Evolutionary conservation across 305 asterid species (phyloP).

Genomic region (Fraxinus platypoda): DNA sequence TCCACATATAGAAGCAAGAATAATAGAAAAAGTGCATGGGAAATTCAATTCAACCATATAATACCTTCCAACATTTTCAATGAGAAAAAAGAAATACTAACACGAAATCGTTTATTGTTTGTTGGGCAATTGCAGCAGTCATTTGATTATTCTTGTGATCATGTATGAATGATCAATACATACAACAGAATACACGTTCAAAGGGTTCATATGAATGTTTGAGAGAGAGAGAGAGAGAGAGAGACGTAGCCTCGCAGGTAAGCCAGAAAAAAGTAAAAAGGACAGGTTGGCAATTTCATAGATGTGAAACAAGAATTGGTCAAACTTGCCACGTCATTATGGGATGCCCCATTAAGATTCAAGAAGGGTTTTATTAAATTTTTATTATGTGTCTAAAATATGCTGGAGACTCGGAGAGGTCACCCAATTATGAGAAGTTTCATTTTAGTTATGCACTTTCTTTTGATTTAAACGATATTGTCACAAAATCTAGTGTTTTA

Average conservation of each 20-base stretch:
- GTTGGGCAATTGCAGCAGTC: slow-evolving; percentile 34
- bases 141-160: slow-evolving; percentile 40
- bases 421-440: neutral
- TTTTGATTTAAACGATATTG: neutral
- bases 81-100: slow-evolving; percentile 28
- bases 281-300: slow-evolving; percentile 38
- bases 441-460: neutral
- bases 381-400: no score
- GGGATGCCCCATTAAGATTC: neutral
- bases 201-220: neutral
- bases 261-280: slow-evolving; percentile 29
- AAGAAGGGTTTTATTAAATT: no score
- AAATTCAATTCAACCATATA: slow-evolving; percentile 25
- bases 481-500: neutral
- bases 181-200: slow-evolving; percentile 12
- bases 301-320: slow-evolving; percentile 33
- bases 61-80: slow-evolving; percentile 1
- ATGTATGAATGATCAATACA: slow-evolving; percentile 28
- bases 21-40: slow-evolving; percentile 3
- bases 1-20: slow-evolving; percentile 24
- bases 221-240: neutral
- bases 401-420: neutral
- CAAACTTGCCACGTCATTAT: slow-evolving; percentile 39
- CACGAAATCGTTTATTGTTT: slow-evolving; percentile 40
- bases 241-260: slow-evolving; percentile 20